Base-by-base conservation (phyloP, 352 stramenopile genomes). In the Paralagenidium karlingii region DNA sequence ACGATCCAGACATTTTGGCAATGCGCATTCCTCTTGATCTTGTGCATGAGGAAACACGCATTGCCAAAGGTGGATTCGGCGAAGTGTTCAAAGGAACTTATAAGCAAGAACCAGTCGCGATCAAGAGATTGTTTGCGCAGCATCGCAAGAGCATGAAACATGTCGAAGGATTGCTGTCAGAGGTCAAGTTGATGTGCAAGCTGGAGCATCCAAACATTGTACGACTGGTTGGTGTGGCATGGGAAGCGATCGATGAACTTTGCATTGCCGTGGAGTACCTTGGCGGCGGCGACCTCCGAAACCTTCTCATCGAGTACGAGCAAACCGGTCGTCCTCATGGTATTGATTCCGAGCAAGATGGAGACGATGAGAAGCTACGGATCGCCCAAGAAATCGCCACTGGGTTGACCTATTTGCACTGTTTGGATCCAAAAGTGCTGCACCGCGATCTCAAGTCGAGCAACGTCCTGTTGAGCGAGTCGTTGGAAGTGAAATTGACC, bases 191-290 rank as follows among this genome's bases (percentile, higher is more conserved):
- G 0, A 60, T 58, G 0, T 59, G 67, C 0, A 44, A 50, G 20
- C 49, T 84, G 0, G 62, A 65, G 2, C 70, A 84, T 24, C 67
- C 65, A 1, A 80, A 81, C 43, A 81, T 84, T n/a, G 70, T 82
- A 16, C 58, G 53, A 5, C 82, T 82, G 32, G 54, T 82, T 12
- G 64, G 70, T 3, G 25, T 82, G 2, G 60, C 68, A 13, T 85
- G 70, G 70, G 57, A 51, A 9, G 49, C 47, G 9, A 40, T 79
- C 3, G 55, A 57, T 0, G 65, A 85, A 16, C 29, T 85, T n/a
- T 70, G 55, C 20, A 76, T 73, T 24, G 51, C 82, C 10, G 70
- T 60, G 3, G 70, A 85, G 48, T 81, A 77, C 38, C 63, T 85
- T 49, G 39, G 54, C 10, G 49, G 57, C 39, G 70, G 70, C 15